Evolutionary conservation across 1,284 basidiomycete species (phyloP).

Genomic region (Grifola frondosa): DNA sequence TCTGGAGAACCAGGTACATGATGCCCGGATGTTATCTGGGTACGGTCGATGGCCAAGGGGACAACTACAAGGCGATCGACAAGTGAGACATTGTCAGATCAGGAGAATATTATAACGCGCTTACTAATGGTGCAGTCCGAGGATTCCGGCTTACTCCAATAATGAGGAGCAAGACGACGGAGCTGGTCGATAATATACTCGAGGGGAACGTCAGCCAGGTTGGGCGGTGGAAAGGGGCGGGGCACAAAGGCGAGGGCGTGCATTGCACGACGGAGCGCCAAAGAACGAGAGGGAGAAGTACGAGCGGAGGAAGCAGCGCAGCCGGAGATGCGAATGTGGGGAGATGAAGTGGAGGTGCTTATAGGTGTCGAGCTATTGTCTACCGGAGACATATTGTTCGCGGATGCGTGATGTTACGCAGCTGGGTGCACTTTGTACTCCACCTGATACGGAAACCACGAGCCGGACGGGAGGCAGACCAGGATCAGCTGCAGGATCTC

Average conservation of each 20-base stretch:
- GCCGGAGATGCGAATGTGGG: conserved; percentile 16
- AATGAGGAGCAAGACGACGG: conserved; percentile 59
- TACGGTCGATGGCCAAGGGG: conserved; percentile 24
- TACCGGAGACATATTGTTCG: conserved; percentile 24
- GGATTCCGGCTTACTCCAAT: conserved; percentile 71
- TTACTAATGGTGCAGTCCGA: conserved; percentile 75
- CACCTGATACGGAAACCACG: conserved; percentile 21
- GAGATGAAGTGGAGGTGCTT: conserved; percentile 17
- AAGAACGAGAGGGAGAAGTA: conserved; percentile 16
- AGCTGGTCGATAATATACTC: conserved; percentile 72
- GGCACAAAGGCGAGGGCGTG: conserved; percentile 46
- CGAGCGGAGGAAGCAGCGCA: conserved; percentile 17
- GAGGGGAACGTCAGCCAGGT: conserved; percentile 60
- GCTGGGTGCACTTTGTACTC: conserved; percentile 11
- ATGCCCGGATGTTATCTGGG: conserved; percentile 9
- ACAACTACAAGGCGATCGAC: conserved; percentile 26
- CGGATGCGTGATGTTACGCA: conserved; percentile 15
- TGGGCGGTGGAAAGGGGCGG: conserved; percentile 61
- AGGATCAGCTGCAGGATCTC: conserved; percentile 16
- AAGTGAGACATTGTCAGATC: conserved; percentile 2
- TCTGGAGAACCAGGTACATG: background rate
- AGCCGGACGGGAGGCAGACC: conserved; percentile 18
- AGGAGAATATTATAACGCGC: conserved; percentile 25
- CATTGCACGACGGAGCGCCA: conserved; percentile 32
- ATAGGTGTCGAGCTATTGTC: conserved; percentile 23